Percentiles rank a stretch among this genome's conserved stretches.
phyloP scores from a whole-genome alignment of 306 rosid genomes.

The Trifolium dubium region DNA sequence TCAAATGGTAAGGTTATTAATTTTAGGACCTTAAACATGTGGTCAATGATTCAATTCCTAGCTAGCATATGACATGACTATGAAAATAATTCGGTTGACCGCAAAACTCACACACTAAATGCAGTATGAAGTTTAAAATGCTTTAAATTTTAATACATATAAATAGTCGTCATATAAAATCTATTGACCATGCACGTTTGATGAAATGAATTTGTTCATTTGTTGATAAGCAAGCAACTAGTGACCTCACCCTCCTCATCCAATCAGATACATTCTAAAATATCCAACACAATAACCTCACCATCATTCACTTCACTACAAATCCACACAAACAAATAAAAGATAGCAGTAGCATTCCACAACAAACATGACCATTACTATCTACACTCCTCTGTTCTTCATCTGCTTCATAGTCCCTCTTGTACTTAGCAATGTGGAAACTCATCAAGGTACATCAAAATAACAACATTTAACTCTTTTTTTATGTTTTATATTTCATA shows the following conservation, averaged over 20 bases:
- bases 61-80: too few species aligned
- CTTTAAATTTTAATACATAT: too few species aligned
- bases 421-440: slow-evolving; percentile 32
- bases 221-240: background rate
- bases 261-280: slow-evolving; percentile 1
- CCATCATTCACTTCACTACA: background rate
- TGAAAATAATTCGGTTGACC: too few species aligned
- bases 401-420: slow-evolving; percentile 39
- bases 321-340: slow-evolving; percentile 5
- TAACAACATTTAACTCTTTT: background rate
- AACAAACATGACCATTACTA: slow-evolving; percentile 39
- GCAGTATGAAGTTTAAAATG: too few species aligned
- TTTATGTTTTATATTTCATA: background rate
- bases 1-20: too few species aligned
- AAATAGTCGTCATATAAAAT: background rate
- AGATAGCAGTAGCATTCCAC: background rate
- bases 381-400: slow-evolving; percentile 42
- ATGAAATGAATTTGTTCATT: background rate
- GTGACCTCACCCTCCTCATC: slow-evolving; percentile 25
- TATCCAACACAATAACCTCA: slow-evolving; percentile 11
- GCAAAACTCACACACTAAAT: too few species aligned
- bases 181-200: background rate
- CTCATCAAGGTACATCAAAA: slow-evolving; percentile 48
- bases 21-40: too few species aligned
- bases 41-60: too few species aligned